Conservation (phyloP, 2,329 filamentous ascomycete genomes). For the Davidsoniella australis region DNA sequence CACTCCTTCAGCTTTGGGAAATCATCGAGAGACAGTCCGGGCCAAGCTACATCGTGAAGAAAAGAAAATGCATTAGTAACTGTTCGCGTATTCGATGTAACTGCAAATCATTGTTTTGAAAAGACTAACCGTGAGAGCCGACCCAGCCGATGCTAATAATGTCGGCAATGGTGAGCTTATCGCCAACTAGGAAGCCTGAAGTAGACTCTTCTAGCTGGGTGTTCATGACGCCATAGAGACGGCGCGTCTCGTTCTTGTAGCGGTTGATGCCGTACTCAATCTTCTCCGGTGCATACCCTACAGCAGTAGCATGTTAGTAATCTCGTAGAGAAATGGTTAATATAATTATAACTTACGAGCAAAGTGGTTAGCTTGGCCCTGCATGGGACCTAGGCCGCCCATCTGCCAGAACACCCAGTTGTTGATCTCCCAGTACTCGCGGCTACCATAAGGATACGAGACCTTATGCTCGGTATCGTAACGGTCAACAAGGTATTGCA, state of each 20-base stretch:
- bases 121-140: conserved; percentile 28
- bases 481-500: conserved; percentile 67
- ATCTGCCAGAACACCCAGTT: conserved; percentile 73
- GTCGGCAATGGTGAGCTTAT: conserved; percentile 58
- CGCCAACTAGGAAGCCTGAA: conserved; percentile 46
- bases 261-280: conserved; percentile 71
- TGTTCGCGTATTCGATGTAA: background rate
- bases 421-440: conserved; percentile 63
- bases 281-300: conserved; percentile 60
- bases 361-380: conserved; percentile 75
- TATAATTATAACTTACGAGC: conserved; percentile 27
- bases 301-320: too few species aligned
- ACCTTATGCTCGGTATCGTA: conserved; percentile 75
- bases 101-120: background rate
- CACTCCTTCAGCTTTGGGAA: conserved; percentile 64
- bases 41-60: conserved; percentile 19
- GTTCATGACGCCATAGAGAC: conserved; percentile 64
- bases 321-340: too few species aligned
- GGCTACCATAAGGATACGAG: conserved; percentile 53
- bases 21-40: conserved; percentile 44
- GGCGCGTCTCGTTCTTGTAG: conserved; percentile 69
- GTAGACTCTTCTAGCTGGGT: conserved; percentile 43
- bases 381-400: conserved; percentile 67
- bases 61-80: background rate
- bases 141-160: conserved; percentile 73